phyloP scores from a whole-genome alignment of 345 rosid species.

The Litchi chinensis region DNA sequence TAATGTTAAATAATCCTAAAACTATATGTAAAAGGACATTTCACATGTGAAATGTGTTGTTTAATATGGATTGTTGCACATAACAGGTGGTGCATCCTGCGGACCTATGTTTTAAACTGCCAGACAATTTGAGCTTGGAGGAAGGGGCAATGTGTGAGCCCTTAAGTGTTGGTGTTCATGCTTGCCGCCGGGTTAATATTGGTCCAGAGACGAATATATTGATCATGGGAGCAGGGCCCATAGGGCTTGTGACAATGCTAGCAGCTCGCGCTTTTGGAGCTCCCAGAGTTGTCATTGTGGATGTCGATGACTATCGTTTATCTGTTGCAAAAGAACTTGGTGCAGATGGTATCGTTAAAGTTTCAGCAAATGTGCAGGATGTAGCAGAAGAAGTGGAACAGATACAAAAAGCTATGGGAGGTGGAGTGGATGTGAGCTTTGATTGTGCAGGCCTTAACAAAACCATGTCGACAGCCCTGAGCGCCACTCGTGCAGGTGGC shows the following conservation, averaged over 20 bases:
- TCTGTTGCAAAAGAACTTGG: slow-evolving; percentile 78
- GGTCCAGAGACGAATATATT: slow-evolving; percentile 73
- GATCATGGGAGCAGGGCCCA: slow-evolving; percentile 90
- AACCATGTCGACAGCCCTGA: slow-evolving; percentile 84
- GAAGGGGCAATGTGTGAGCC: slow-evolving; percentile 99
- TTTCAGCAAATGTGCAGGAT: slow-evolving; percentile 63
- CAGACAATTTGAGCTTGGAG: slow-evolving; percentile 87
- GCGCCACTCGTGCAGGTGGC: slow-evolving; percentile 80
- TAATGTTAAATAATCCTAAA: neutral
- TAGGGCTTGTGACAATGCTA: slow-evolving; percentile 86
- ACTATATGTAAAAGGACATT: neutral
- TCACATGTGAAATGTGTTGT: neutral
- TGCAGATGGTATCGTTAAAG: slow-evolving; percentile 64
- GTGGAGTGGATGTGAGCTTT: slow-evolving; percentile 66
- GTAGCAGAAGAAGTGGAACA: slow-evolving; percentile 59
- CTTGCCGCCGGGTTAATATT: slow-evolving; percentile 80
- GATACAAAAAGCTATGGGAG: slow-evolving; percentile 63
- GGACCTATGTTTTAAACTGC: slow-evolving; percentile 81
- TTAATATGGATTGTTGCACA: slow-evolving; percentile 7
- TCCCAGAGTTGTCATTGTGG: slow-evolving; percentile 71
- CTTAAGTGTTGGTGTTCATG: slow-evolving; percentile 88
- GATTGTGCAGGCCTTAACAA: slow-evolving; percentile 90
- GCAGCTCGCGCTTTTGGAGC: slow-evolving; percentile 94
- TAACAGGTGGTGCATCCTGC: slow-evolving; percentile 93
- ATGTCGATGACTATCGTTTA: slow-evolving; percentile 71